Percentiles rank a stretch among this genome's conserved stretches.
Evolutionary conservation across 108 stramenopile species (phyloP).

Genomic region (Nitzschia sp.): DNA sequence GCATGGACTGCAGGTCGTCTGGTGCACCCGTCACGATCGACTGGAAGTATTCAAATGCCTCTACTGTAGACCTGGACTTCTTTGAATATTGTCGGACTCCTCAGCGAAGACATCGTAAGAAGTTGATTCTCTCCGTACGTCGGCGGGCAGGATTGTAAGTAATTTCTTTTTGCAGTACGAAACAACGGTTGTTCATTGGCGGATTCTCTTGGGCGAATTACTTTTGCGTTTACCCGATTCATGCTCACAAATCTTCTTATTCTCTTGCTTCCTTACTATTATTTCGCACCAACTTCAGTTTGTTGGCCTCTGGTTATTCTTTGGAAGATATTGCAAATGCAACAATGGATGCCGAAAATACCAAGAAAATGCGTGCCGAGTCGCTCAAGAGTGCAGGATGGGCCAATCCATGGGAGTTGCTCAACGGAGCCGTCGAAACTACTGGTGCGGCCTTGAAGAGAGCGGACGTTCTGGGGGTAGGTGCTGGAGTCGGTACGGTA

Average conservation of each 20-base stretch:
- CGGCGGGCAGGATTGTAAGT: constrained; percentile 26
- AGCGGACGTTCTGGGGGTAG: constrained; percentile 18
- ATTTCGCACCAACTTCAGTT: constrained; percentile 4
- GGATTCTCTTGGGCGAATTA: neutral
- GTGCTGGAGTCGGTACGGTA: constrained; percentile 11
- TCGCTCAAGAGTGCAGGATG: constrained; percentile 20
- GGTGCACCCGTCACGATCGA: constrained; percentile 32
- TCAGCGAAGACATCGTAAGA: constrained; percentile 1
- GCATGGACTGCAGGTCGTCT: neutral
- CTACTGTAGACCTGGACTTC: constrained; percentile 20
- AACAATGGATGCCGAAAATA: constrained; percentile 14
- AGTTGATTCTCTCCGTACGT: constrained; percentile 10
- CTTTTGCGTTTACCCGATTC: neutral
- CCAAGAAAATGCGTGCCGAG: constrained; percentile 15
- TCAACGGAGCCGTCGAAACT: constrained; percentile 32
- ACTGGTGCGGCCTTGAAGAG: constrained; percentile 27
- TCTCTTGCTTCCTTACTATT: neutral
- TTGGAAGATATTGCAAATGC: constrained; percentile 34
- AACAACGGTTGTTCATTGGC: neutral
- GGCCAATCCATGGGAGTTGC: constrained; percentile 15
- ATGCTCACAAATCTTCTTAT: too few species aligned
- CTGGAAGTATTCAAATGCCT: constrained; percentile 20
- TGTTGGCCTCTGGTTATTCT: constrained; percentile 27
- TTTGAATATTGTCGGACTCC: constrained; percentile 24
- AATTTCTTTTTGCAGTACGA: neutral